A percentile compares a stretch with the other conserved stretches of the same genome.
These are phyloP conservation scores for Cladosporium sp. DNA, from an alignment of 2,329 filamentous ascomycete species.

Conservation along the genomic window DNA sequence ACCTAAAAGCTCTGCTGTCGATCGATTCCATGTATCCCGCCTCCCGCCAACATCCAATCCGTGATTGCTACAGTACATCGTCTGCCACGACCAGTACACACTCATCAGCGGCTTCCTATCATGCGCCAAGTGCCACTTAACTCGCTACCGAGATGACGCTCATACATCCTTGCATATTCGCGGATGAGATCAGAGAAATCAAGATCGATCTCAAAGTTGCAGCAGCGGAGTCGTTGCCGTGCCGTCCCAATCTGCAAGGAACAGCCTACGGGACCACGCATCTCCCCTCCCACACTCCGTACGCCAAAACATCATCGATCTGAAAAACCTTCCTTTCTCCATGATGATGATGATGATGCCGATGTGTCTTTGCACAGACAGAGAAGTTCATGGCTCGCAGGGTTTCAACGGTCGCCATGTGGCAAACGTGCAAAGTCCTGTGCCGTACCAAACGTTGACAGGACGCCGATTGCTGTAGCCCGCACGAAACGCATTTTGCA, in stretches of 20 bases:
- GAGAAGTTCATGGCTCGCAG: no score
- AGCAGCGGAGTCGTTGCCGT: neutral
- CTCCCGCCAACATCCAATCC: no score
- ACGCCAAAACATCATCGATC: conserved; percentile 9
- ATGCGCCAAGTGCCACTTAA: no score
- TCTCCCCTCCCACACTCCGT: conserved; percentile 10
- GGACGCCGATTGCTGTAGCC: neutral
- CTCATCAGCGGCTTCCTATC: no score
- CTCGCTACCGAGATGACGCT: conserved; percentile 1
- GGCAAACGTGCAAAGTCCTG: neutral
- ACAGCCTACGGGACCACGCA: conserved; percentile 4
- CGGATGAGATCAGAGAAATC: neutral
- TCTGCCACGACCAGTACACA: no score
- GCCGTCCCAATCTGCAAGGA: conserved; percentile 10
- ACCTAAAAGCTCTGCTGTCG: no score
- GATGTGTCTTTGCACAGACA: no score
- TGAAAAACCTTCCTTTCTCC: no score
- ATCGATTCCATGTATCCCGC: no score
- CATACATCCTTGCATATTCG: neutral
- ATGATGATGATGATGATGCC: neutral
- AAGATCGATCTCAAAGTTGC: conserved; percentile 6
- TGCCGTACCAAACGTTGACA: neutral
- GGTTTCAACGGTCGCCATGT: conserved; percentile 9
- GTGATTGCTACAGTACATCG: no score
- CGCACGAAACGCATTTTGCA: neutral